These are phyloP conservation scores for Candida bentonensis DNA, from an alignment of 805 yeast species.

Conservation along the genomic window DNA sequence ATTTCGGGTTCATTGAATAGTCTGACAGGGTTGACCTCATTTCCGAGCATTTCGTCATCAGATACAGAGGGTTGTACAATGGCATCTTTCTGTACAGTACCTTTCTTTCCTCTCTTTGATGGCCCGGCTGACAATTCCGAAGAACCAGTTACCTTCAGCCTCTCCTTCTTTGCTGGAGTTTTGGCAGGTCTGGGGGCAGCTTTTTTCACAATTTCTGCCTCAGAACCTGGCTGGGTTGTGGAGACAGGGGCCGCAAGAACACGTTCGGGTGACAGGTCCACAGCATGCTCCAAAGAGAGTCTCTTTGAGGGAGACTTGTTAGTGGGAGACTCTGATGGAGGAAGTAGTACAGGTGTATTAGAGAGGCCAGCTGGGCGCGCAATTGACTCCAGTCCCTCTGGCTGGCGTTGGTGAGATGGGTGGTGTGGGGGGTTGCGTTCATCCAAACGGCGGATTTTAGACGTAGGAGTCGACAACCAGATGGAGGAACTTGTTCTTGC, in stretches of 20 bases:
- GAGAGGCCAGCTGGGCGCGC: neutral
- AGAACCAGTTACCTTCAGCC: no score
- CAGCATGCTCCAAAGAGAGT: neutral
- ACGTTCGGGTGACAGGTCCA: no score
- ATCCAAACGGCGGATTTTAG: neutral
- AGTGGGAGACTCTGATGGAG: conserved; percentile 1
- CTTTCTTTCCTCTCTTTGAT: no score
- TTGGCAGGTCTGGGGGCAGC: neutral
- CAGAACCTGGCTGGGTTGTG: no score
- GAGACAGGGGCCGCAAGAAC: no score
- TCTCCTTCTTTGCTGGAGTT: no score
- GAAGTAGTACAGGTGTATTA: neutral
- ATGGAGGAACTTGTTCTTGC: neutral
- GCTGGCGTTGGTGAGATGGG: neutral
- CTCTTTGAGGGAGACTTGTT: neutral
- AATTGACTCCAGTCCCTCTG: neutral
- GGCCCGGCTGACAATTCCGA: no score
- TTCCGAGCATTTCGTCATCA: no score
- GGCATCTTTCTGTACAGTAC: no score
- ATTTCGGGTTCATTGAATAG: neutral
- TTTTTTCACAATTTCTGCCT: neutral
- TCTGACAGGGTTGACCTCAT: no score
- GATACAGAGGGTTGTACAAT: no score
- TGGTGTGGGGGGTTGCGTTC: neutral
- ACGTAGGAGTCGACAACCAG: neutral